Evolutionary conservation across 202 grass and related monocot species (phyloP).

Genomic region (Zizania palustris): DNA sequence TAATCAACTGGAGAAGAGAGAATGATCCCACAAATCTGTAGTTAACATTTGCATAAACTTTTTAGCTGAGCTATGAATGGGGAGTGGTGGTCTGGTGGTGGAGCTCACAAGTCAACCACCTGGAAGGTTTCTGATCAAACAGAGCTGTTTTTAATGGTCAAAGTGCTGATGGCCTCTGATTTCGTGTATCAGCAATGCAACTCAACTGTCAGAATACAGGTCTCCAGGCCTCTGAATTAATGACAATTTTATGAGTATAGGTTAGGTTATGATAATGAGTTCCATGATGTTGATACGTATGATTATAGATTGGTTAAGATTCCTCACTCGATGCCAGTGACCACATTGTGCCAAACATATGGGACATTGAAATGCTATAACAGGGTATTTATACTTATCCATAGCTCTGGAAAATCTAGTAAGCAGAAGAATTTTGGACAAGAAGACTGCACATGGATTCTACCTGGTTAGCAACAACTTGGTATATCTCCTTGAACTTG

Average conservation of each 20-base stretch:
- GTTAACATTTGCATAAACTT: neutral
- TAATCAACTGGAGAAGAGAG: neutral
- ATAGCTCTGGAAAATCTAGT: conserved; percentile 2
- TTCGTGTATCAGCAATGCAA: conserved; percentile 1
- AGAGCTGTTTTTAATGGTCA: neutral
- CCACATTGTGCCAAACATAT: neutral
- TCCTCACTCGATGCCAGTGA: neutral
- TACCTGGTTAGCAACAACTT: neutral
- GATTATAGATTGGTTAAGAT: neutral
- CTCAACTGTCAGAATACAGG: neutral
- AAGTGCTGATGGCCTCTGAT: neutral
- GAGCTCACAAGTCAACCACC: neutral
- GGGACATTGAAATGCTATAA: neutral
- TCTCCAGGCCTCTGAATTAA: neutral
- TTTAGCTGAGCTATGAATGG: neutral
- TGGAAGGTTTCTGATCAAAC: neutral
- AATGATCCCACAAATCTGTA: neutral
- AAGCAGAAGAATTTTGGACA: neutral
- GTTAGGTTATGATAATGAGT: neutral
- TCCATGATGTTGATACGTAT: neutral
- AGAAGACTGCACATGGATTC: conserved; percentile 15
- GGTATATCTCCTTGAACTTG: conserved; percentile 20
- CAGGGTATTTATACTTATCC: neutral
- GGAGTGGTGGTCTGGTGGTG: conserved; percentile 12
- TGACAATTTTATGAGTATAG: neutral